Percentiles rank a stretch among this genome's conserved stretches.
These are phyloP conservation scores for Pythium chondricola DNA, from an alignment of 352 stramenopile species.

Conservation along the genomic window DNA sequence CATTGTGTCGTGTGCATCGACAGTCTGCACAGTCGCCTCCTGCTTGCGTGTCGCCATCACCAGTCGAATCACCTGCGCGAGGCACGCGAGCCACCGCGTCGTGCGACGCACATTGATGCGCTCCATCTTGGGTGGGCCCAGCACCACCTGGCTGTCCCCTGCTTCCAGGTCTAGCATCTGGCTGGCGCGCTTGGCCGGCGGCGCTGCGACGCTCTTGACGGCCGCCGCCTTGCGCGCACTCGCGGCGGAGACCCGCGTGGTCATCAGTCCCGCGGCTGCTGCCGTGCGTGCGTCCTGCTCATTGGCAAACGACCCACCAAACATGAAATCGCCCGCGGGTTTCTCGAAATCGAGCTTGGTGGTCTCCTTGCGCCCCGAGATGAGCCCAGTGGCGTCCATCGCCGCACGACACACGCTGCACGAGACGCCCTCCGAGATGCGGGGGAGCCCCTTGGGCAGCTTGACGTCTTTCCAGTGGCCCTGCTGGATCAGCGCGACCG, in stretches of 20 bases:
- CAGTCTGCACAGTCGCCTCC: too few relatives aligned
- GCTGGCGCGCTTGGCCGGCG: conserved; percentile 8
- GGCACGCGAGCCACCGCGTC: conserved; percentile 57
- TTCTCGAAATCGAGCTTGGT: conserved; percentile 47
- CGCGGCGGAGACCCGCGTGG: background rate
- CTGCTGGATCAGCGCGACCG: conserved; percentile 43
- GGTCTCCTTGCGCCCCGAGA: conserved; percentile 46
- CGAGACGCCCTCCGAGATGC: conserved; percentile 42
- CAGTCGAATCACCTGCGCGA: conserved; percentile 63
- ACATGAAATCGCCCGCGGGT: conserved; percentile 53
- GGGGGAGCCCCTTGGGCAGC: conserved; percentile 42
- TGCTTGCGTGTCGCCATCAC: conserved; percentile 16
- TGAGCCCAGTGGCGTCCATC: conserved; percentile 46
- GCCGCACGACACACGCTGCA: conserved; percentile 48
- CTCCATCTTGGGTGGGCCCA: conserved; percentile 69
- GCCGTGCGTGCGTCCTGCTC: conserved; percentile 12
- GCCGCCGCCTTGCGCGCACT: background rate
- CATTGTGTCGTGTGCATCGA: too few relatives aligned
- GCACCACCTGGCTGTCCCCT: too few relatives aligned
- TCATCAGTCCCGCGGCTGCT: conserved; percentile 5
- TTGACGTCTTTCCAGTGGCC: conserved; percentile 52
- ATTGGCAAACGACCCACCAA: conserved; percentile 60
- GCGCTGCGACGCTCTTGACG: background rate
- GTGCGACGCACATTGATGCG: conserved; percentile 74
- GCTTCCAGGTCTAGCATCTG: too few relatives aligned